Evolutionary conservation across 192 early-diverging fungal species (phyloP).

Genomic region (Allomyces javanicus): DNA sequence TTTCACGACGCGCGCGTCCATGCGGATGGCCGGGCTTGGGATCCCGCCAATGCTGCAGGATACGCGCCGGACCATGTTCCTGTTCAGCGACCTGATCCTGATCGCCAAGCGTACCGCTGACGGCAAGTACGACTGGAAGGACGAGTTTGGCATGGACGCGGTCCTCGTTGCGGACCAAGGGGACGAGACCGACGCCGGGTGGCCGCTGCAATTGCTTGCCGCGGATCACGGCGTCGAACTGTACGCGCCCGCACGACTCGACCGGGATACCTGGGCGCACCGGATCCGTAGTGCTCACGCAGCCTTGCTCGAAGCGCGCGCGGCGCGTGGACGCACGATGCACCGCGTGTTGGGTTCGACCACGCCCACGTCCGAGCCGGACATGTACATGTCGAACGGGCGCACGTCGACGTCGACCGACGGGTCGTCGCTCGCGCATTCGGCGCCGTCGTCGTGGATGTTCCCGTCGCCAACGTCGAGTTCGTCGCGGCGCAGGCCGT

Average conservation of each 20-base stretch:
- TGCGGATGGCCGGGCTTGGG: neutral
- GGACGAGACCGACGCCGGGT: neutral
- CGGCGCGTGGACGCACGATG: too few relatives aligned
- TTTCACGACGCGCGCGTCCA: neutral
- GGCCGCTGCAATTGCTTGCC: neutral
- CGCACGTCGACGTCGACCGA: too few relatives aligned
- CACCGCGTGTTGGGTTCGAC: too few relatives aligned
- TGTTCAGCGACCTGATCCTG: neutral
- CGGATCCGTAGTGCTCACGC: neutral
- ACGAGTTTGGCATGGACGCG: neutral
- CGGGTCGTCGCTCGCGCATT: too few relatives aligned
- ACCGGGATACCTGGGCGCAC: neutral
- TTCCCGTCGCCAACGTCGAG: too few relatives aligned
- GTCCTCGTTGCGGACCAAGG: neutral
- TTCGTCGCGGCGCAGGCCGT: too few relatives aligned
- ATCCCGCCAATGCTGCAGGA: neutral
- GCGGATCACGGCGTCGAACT: neutral
- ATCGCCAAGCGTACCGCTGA: neutral
- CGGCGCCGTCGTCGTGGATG: too few relatives aligned
- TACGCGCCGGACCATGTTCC: neutral
- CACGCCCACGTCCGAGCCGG: too few relatives aligned
- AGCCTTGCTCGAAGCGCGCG: too few relatives aligned
- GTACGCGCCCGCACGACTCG: neutral
- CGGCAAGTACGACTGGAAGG: neutral
- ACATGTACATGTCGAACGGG: too few relatives aligned